Evolutionary conservation across 2,329 filamentous ascomycete genomes (phyloP), one percentile per base, ranked within the genome.

Genomic region (Xylariaceae sp.): DNA sequence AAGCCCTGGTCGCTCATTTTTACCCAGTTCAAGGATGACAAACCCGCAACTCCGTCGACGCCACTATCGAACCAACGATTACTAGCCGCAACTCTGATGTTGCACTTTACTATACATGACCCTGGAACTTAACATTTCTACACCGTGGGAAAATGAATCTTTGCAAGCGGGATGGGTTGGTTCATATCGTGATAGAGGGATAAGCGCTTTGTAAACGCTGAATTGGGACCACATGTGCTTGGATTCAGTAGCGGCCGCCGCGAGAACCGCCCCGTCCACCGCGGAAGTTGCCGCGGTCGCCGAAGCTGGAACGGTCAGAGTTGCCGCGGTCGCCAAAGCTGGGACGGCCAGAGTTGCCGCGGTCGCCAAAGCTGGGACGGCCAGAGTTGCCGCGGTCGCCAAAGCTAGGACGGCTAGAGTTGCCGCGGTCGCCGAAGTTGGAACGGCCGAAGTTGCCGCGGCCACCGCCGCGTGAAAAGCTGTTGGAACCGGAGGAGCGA

Each of bases 31-130:
- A 55, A 59, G 53, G 56, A 58, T 51, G 52, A 59, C 44, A 52
- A 52, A 55, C 21, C 57, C 56, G 47, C 45, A 61, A 65, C 63
- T 59, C 61, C 63, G 47, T 53, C 55, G 40, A 54, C 56, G 56
- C 56, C 56, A 47, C 39, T 43, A 32, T 22, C 42, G 37, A 53
- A 55, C 32, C 32, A 34, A 15, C 32, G 30, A 54, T 48, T 58
- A 49, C 43, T 51, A 55, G 51, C 32, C 47, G 49, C 36, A 49
- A 45, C 32, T 40, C 36, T 36, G 43, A 51, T 47, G 39, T 46
- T 54, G 41, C 54, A 13, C 47, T 49, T 29, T 36, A 42, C 47
- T 49, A 32, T 42, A 58, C 47, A 56, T 51, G 41, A 56, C 34
- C 37, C 37, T 43, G 6, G 44, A 46, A 40, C 50, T 45, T 45